Base-by-base conservation (phyloP, 2,329 filamentous ascomycete genomes). In the Aureobasidium sp. region DNA sequence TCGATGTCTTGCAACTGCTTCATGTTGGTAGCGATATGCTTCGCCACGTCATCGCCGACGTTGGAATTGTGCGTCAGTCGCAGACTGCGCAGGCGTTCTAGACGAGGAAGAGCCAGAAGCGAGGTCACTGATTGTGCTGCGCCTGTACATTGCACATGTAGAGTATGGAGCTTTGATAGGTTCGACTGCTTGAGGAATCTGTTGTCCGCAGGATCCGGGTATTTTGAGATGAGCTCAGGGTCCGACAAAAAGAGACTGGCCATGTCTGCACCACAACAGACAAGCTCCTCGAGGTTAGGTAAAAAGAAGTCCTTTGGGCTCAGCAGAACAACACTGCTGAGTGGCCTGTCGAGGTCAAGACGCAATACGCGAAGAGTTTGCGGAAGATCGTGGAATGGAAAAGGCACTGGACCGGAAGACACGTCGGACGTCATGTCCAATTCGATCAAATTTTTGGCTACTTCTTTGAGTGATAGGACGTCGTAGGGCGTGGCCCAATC, bases 1-100 rank as follows among this genome's bases (percentile, higher is more conserved):
- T 79, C 69, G 17, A 79, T 64, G 0, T 64, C 42, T 41, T 64
- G 20, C 68, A 74, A 64, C 10, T 63, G 23, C 20, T 53, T 61
- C 55, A 66, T 57, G 26, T 47, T 50, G 5, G 34, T 46, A 20
- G 63, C 39, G 23, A 63, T 58, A 10, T 56, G 42, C 8, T 62
- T 44, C 1, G 59, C 53, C 8, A 64, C 42, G 5, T 62, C 62
- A 44, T 60, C 59, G 23, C 62, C 44, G 17, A 62, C 27, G 4
- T 34, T 27, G 1, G 47, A 42, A n/a, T 51, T 62, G 9, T 59
- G 44, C 15, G 44, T 55, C 46, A 65, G 15, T 8, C 27, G 46
- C 9, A 66, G 32, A 23, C 48, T 63, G 8, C 47, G 26, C 10
- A 64, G 32, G 5, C 44, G 34, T n/a, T 48, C 37, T 17, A 64